Base-by-base conservation (phyloP, 345 rosid genomes). In the Laguncularia racemosa region DNA sequence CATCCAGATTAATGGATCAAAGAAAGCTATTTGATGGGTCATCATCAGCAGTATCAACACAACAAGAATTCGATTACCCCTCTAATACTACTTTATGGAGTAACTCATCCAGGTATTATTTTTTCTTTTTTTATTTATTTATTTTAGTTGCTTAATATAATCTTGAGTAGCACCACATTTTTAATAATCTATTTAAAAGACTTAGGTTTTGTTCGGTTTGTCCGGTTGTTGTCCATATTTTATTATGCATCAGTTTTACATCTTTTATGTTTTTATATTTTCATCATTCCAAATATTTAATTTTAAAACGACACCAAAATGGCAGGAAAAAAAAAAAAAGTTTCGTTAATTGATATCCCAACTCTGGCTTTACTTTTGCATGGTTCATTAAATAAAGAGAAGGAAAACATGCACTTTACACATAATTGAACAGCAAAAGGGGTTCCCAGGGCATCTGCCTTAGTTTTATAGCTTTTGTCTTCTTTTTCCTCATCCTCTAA, bases 31-130 rank as follows among this genome's bases (percentile, higher is more conserved):
- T 73, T 17, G 82, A 79, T 38, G 80, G 78, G 40, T 59, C 58
- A 59, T 55, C 78, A 44, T 55, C 78, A 48, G 78, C 75, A 46
- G 67, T 64, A 14, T 67, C 84, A 46, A 58, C 57, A 23, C 78
- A 64, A 26, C 85, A 74, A 60, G 87, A 85, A 62, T 55, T 76
- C 53, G 81, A 82, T 54, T 60, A 56, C 50, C 63, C 85, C 53
- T 70, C 83, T 23, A 45, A 76, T 58, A 62, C 66, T 16, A 73
- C 81, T 62, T 78, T 78, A 4, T 85, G 96, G 92, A 81, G 86
- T 62, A 85, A 88, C 70, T 79, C 88, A 60, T 88, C 90, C 53
- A 79, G 96, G 96, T 88, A 81, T 59, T 46, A 5, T 5, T 43
- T 53, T 60, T 16, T 17, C 60, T n/a, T n/a, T n/a, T n/a, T n/a